These are phyloP conservation scores for Monilinia fructicola DNA, from an alignment of 2,329 filamentous ascomycete species.

Conservation along the genomic window DNA sequence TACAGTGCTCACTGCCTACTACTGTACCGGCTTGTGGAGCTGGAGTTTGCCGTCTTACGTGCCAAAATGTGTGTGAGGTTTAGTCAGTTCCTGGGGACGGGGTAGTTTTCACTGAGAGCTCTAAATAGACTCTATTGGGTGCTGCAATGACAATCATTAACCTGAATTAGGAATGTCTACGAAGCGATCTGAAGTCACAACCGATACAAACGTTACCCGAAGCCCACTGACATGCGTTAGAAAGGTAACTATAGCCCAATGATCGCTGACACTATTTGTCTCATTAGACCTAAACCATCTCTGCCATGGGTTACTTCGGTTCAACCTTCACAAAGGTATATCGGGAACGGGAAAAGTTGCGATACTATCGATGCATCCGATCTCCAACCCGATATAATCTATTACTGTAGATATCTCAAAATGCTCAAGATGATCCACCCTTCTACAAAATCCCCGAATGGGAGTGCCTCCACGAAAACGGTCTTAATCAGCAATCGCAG, in stretches of 20 bases:
- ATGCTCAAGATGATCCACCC: constrained; percentile 25
- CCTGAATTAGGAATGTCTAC: not conserved
- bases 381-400: constrained; percentile 16
- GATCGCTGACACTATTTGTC: constrained; percentile 16
- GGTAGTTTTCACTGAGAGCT: constrained; percentile 8
- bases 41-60: constrained; percentile 5
- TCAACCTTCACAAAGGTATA: constrained; percentile 1
- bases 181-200: constrained; percentile 8
- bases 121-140: constrained; percentile 13
- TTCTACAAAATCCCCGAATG: constrained; percentile 32
- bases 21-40: constrained; percentile 19
- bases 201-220: not conserved
- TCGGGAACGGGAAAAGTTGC: constrained; percentile 19
- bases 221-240: not conserved
- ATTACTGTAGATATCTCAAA: constrained; percentile 17
- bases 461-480: constrained; percentile 27
- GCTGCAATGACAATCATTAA: constrained; percentile 14
- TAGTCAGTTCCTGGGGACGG: not conserved
- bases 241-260: constrained; percentile 20
- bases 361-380: constrained; percentile 17
- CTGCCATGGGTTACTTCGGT: not conserved
- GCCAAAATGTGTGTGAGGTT: constrained; percentile 2
- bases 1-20: constrained; percentile 11
- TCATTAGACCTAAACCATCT: not conserved
- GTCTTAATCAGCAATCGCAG: not conserved